Evolutionary conservation across 129 eudicot genomes (phyloP).

Genomic region (Rutidosis leptorrhynchoides): DNA sequence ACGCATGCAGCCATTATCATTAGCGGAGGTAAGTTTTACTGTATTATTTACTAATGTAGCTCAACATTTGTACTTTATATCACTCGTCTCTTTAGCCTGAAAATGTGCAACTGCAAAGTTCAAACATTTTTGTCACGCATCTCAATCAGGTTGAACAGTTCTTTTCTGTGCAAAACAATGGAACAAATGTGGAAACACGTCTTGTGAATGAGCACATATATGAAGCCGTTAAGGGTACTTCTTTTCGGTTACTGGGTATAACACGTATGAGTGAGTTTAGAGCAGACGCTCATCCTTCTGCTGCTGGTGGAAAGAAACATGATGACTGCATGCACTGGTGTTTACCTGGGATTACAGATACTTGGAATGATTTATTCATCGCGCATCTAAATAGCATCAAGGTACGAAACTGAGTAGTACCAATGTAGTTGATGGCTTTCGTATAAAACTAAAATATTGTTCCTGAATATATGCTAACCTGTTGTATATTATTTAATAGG

Average conservation of each 20-base stretch:
- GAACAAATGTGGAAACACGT: conserved; percentile 89
- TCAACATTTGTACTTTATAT: background rate
- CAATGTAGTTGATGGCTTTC: background rate
- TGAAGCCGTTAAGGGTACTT: conserved; percentile 56
- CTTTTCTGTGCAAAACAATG: conserved; percentile 59
- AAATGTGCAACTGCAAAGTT: background rate
- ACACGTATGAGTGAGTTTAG: conserved; percentile 88
- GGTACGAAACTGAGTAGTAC: conserved; percentile 10
- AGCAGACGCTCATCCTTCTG: conserved; percentile 94
- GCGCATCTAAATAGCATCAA: conserved; percentile 48
- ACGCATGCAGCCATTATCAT: conserved; percentile 63
- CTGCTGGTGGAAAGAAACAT: conserved; percentile 94
- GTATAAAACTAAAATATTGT: background rate
- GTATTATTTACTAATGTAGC: background rate
- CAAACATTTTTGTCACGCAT: background rate
- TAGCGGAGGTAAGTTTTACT: conserved; percentile 48
- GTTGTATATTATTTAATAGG: conserved; percentile 22
- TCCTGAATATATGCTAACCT: conserved; percentile 15
- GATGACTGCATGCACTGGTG: conserved; percentile 99
- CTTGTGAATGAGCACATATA: conserved; percentile 72
- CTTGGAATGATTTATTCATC: conserved; percentile 81
- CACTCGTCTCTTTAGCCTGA: background rate
- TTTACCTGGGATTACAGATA: conserved; percentile 91
- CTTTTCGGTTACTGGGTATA: conserved; percentile 58
- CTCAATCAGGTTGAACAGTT: conserved; percentile 64